phyloP scores from a whole-genome alignment of 2,329 filamentous ascomycete genomes.

The Aspergillus caelatus region DNA sequence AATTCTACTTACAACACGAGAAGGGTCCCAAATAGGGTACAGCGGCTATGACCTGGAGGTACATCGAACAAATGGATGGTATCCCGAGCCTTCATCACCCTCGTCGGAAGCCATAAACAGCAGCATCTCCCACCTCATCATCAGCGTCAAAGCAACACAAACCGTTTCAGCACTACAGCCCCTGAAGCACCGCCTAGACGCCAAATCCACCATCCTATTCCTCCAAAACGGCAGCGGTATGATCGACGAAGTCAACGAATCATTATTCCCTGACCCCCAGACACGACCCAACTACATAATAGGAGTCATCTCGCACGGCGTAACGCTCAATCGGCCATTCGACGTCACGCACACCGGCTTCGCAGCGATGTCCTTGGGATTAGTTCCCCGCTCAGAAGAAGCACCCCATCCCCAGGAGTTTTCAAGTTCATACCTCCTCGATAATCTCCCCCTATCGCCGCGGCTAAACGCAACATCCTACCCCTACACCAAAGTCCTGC shows the following conservation, averaged over 20 bases:
- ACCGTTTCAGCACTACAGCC: slow-evolving; percentile 63
- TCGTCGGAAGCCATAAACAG: slow-evolving; percentile 22
- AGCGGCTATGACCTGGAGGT: slow-evolving; percentile 11
- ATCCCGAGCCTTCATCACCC: not conserved
- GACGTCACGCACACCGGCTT: slow-evolving; percentile 56
- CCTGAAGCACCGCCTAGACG: slow-evolving; percentile 63
- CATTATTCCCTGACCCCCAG: slow-evolving; percentile 65
- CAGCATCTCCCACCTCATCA: slow-evolving; percentile 67
- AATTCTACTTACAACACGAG: slow-evolving; percentile 21
- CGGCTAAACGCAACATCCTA: slow-evolving; percentile 14
- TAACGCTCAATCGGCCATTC: slow-evolving; percentile 50
- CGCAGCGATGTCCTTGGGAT: slow-evolving; percentile 56
- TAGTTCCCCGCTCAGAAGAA: slow-evolving; percentile 39
- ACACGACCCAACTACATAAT: slow-evolving; percentile 72
- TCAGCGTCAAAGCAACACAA: slow-evolving; percentile 70
- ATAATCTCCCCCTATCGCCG: slow-evolving; percentile 8
- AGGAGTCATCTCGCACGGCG: slow-evolving; percentile 62
- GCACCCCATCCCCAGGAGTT: not conserved
- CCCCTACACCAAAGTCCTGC: slow-evolving; percentile 14
- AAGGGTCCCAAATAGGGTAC: not conserved
- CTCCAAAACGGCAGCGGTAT: slow-evolving; percentile 77
- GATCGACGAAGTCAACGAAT: slow-evolving; percentile 69
- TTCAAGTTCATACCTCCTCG: slow-evolving; percentile 7
- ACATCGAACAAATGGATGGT: slow-evolving; percentile 8
- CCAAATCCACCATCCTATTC: slow-evolving; percentile 69